phyloP scores from a whole-genome alignment of 148 eudicot genomes.

The Salicornia ramosissima region DNA sequence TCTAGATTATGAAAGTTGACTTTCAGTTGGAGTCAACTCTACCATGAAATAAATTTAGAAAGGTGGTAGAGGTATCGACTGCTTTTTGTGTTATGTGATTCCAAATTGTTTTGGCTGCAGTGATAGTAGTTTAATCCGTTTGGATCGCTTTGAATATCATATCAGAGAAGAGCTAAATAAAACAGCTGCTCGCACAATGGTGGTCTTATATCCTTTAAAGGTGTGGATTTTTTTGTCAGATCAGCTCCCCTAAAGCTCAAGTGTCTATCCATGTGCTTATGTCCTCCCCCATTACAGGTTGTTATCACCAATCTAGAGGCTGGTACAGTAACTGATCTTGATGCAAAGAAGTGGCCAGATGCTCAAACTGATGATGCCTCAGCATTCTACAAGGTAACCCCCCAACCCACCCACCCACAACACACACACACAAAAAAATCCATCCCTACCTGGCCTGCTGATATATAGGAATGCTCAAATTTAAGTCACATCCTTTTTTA shows the following conservation, averaged over 20 bases:
- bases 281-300: conserved; percentile 39
- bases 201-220: conserved; percentile 83
- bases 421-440: no score
- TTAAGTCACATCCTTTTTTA: no score
- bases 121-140: conserved; percentile 69
- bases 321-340: conserved; percentile 58
- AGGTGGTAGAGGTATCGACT: background rate
- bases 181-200: conserved; percentile 77
- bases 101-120: conserved; percentile 33
- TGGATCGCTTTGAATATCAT: conserved; percentile 79
- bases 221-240: conserved; percentile 30
- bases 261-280: conserved; percentile 14
- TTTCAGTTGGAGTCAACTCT: background rate
- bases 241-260: background rate
- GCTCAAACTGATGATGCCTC: conserved; percentile 68
- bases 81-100: background rate
- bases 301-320: conserved; percentile 86
- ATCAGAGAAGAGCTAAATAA: conserved; percentile 88
- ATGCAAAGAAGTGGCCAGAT: conserved; percentile 98
- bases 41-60: background rate
- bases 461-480: no score
- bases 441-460: no score
- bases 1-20: background rate
- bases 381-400: conserved; percentile 75
- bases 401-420: no score